Percentiles rank a stretch among this genome's conserved stretches.
Conservation (phyloP, 1,139 yeast genomes). For the Debaryomyces coudertii region DNA sequence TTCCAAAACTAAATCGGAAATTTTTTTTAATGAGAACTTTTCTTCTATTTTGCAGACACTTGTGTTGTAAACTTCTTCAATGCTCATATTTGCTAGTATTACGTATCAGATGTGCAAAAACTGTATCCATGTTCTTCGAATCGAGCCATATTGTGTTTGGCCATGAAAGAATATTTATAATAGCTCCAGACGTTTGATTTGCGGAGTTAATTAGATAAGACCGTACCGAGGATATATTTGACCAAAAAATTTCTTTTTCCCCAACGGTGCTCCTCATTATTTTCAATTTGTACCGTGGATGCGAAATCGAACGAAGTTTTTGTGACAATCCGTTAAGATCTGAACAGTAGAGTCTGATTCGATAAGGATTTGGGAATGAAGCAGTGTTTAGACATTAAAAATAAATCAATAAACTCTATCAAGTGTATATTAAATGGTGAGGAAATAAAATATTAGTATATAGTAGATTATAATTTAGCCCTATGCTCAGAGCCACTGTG, state of each 20-base stretch:
- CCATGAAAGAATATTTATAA: background rate
- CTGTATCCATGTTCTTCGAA: background rate
- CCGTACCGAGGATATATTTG: background rate
- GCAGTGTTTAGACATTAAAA: background rate
- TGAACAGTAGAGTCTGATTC: too few species aligned
- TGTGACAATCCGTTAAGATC: background rate
- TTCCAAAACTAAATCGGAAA: slow-evolving; percentile 16
- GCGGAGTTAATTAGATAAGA: background rate
- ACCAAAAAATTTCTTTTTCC: background rate
- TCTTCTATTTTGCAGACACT: slow-evolving; percentile 26
- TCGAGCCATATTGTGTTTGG: background rate
- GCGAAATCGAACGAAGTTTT: background rate
- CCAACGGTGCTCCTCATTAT: background rate
- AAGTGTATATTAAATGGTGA: background rate
- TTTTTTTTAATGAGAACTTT: slow-evolving; percentile 23
- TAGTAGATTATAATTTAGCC: slow-evolving; percentile 30
- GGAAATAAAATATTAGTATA: background rate
- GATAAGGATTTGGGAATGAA: too few species aligned
- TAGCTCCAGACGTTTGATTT: background rate
- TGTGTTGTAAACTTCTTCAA: slow-evolving; percentile 23
- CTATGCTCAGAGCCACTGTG: slow-evolving; percentile 29
- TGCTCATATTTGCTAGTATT: slow-evolving; percentile 4
- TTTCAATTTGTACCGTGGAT: background rate
- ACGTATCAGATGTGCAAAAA: background rate
- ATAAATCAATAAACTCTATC: background rate